These are phyloP conservation scores for Metschnikowia bowlesiae DNA, from an alignment of 805 yeast species.

Conservation along the genomic window DNA sequence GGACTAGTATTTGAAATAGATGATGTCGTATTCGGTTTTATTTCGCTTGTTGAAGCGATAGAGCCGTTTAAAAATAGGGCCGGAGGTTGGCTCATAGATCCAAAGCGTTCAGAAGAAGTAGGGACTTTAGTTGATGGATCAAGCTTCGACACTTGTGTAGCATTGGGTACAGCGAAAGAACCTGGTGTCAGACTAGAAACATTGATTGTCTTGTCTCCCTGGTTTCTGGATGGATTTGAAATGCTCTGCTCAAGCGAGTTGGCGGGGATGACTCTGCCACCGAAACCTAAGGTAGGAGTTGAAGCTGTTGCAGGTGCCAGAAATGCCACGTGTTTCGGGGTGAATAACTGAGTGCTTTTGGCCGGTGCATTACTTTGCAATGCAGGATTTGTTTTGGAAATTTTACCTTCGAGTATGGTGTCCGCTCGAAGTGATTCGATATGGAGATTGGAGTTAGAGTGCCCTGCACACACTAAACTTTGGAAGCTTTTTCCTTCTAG, in stretches of 20 bases:
- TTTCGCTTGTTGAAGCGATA: not conserved
- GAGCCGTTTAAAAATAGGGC: not conserved
- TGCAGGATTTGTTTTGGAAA: not conserved
- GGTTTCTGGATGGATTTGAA: not conserved
- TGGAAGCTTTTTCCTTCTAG: conserved; percentile 20
- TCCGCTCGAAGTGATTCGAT: not conserved
- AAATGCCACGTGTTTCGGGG: not conserved
- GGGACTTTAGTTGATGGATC: not conserved
- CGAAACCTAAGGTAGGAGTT: not conserved
- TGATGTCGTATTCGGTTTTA: not conserved
- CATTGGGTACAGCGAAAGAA: not conserved
- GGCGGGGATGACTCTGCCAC: not conserved
- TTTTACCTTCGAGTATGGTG: not conserved
- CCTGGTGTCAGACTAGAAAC: not conserved
- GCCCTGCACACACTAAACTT: conserved; percentile 33
- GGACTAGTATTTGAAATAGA: not conserved
- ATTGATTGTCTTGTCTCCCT: not conserved
- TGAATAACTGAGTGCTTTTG: not conserved
- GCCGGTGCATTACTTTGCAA: not conserved
- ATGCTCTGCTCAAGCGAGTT: not conserved
- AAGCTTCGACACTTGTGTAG: not conserved
- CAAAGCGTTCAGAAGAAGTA: not conserved
- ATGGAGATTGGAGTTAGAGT: conserved; percentile 25
- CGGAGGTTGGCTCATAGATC: not conserved
- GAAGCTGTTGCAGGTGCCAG: not conserved